A percentile compares a stretch with the other conserved stretches of the same genome.
phyloP scores from a whole-genome alignment of 345 rosid genomes.

The Rhodamnia argentea region DNA sequence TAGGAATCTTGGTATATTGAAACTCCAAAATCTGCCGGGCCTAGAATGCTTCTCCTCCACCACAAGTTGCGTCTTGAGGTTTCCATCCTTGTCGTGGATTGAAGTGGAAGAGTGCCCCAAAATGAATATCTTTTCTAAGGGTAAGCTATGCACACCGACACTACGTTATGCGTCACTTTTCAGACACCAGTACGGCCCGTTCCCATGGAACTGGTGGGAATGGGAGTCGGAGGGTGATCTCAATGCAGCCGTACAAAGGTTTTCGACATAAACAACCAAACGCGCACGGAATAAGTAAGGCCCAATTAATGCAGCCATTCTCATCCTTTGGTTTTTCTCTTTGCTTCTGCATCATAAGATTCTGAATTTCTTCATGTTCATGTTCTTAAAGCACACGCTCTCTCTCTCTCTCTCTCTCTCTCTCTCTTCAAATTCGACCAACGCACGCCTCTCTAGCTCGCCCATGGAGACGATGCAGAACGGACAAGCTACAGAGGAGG shows the following conservation, averaged over 20 bases:
- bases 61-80: neutral
- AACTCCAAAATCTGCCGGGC: neutral
- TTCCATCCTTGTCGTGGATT: neutral
- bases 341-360: no score
- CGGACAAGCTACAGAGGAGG: no score
- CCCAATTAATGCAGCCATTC: neutral
- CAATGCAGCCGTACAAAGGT: neutral
- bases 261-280: no score
- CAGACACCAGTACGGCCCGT: rapidly evolving
- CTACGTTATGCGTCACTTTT: rapidly evolving
- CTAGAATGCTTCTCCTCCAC: neutral
- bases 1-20: rapidly evolving
- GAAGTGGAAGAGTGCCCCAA: neutral
- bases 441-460: no score
- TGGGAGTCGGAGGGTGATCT: no score
- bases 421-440: no score
- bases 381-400: no score
- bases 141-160: rapidly evolving
- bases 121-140: neutral
- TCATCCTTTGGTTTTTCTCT: no score
- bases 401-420: no score
- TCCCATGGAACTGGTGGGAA: rapidly evolving
- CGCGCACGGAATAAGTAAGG: no score
- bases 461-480: no score
- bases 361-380: no score